Evolutionary conservation across 495 filamentous ascomycete species (phyloP).

Genomic region (Clohesyomyces aquaticus): DNA sequence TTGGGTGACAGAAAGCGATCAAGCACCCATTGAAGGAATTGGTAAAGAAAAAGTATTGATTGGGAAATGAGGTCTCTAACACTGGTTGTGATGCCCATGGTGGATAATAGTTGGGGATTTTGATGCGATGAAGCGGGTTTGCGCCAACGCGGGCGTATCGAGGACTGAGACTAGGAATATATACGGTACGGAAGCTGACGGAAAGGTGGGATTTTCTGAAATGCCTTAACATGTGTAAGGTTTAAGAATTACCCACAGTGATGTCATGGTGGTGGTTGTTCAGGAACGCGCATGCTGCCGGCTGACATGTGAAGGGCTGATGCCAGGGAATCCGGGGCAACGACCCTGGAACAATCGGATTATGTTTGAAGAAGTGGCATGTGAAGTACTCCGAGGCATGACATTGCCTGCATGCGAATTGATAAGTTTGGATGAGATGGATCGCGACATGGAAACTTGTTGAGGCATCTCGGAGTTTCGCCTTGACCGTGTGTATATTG

Average conservation of each 20-base stretch:
- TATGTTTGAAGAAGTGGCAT: no score
- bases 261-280: constrained; percentile 21
- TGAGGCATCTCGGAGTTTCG: no score
- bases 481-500: no score
- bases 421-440: no score
- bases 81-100: constrained; percentile 17
- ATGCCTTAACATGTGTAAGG: neutral
- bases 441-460: no score
- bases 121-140: neutral
- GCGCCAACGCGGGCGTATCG: no score
- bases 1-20: constrained; percentile 68
- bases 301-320: constrained; percentile 25
- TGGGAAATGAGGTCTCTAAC: constrained; percentile 35
- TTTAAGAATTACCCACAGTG: constrained; percentile 7
- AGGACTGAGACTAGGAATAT: neutral
- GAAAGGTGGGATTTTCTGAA: neutral
- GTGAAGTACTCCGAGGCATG: no score
- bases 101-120: constrained; percentile 9
- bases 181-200: neutral
- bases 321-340: no score
- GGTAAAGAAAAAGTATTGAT: constrained; percentile 63
- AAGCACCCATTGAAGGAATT: constrained; percentile 68
- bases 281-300: neutral
- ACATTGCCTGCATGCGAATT: no score
- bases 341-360: no score